phyloP scores from a whole-genome alignment of 169 alveolate species.

The Plasmodium gonderi region DNA sequence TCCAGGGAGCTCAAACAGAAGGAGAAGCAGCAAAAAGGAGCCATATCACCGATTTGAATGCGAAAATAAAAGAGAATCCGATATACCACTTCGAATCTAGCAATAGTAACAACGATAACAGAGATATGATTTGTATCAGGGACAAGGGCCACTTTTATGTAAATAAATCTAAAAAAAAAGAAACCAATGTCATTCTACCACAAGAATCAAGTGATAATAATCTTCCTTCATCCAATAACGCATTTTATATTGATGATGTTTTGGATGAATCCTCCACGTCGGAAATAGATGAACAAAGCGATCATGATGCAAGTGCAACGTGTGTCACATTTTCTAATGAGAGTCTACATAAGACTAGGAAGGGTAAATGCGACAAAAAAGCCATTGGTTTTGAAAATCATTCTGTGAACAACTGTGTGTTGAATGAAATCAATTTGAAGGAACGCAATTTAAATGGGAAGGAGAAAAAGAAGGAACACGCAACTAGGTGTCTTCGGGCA shows the following conservation, averaged over 20 bases:
- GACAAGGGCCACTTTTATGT: constrained; percentile 8
- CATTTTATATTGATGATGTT: constrained; percentile 33
- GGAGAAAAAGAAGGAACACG: too few species aligned
- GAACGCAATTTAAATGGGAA: too few species aligned
- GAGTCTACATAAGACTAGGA: not conserved
- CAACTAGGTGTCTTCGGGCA: too few species aligned
- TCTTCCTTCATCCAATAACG: not conserved
- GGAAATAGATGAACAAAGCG: constrained; percentile 5
- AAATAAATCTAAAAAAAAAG: constrained; percentile 7
- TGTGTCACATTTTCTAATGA: not conserved
- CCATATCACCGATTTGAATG: not conserved
- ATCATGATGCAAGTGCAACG: not conserved
- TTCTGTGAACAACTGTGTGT: too few species aligned
- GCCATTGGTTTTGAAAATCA: not conserved
- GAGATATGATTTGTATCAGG: not conserved
- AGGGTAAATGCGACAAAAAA: not conserved
- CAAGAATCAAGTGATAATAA: constrained; percentile 25
- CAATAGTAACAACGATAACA: not conserved
- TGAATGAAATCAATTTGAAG: too few species aligned
- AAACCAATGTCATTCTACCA: not conserved
- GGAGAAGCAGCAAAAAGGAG: not conserved
- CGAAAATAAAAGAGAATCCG: not conserved
- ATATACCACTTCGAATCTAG: not conserved
- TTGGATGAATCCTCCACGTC: constrained; percentile 16
- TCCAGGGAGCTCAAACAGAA: not conserved